A percentile compares a stretch with the other conserved stretches of the same genome.
These are phyloP conservation scores for Tetracentron sinense DNA, from an alignment of 164 flowering plant genomes.

Conservation along the genomic window DNA sequence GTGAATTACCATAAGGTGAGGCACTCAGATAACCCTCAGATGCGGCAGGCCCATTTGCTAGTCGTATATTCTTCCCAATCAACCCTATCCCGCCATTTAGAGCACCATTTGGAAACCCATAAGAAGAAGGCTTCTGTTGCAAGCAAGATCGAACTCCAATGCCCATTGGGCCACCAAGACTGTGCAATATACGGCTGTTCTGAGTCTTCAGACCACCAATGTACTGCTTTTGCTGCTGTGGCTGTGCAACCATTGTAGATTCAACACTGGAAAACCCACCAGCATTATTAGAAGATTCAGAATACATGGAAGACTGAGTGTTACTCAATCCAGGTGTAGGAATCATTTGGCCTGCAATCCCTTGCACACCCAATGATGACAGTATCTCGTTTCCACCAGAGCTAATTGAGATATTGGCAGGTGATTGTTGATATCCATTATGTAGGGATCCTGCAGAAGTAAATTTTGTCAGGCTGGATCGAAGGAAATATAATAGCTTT, in stretches of 20 bases:
- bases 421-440: conserved; percentile 55
- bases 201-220: conserved; percentile 65
- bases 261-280: conserved; percentile 53
- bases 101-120: conserved; percentile 60
- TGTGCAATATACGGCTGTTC: conserved; percentile 68
- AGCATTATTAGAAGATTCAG: conserved; percentile 41
- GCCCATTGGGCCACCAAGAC: conserved; percentile 65
- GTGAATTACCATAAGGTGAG: conserved; percentile 44
- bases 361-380: conserved; percentile 43
- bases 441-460: conserved; percentile 49
- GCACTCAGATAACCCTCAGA: conserved; percentile 60
- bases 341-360: conserved; percentile 71
- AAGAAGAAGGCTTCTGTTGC: conserved; percentile 54
- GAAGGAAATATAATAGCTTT: background rate
- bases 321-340: conserved; percentile 88
- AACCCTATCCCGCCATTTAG: conserved; percentile 62
- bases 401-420: conserved; percentile 32
- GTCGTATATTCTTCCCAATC: conserved; percentile 50
- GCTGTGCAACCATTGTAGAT: conserved; percentile 51
- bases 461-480: conserved; percentile 2
- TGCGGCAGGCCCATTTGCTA: conserved; percentile 50
- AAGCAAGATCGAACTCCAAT: conserved; percentile 58
- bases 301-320: conserved; percentile 38
- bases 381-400: conserved; percentile 39
- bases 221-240: conserved; percentile 59